These are phyloP conservation scores for Arachis monticola DNA, from an alignment of 331 rosid genomes.

Conservation along the genomic window DNA sequence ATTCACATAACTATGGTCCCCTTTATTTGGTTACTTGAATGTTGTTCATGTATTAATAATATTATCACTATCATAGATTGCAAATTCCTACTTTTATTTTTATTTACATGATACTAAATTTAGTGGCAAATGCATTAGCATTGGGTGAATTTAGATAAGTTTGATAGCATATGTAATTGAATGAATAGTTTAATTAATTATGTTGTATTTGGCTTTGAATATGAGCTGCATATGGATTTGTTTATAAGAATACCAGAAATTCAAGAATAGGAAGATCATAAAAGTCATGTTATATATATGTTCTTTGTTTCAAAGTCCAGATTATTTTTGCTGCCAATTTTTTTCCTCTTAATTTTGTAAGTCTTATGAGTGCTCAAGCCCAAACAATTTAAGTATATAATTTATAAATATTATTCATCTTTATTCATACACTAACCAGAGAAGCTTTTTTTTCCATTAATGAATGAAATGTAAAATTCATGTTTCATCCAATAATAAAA, in stretches of 20 bases:
- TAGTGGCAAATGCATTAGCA: conserved; percentile 21
- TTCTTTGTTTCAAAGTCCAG: conserved; percentile 2
- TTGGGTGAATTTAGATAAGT: background rate
- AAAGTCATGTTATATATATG: background rate
- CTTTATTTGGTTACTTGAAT: conserved; percentile 67
- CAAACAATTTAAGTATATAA: no score
- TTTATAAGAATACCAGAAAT: conserved; percentile 7
- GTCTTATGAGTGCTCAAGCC: no score
- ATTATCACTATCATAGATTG: background rate
- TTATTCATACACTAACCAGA: no score
- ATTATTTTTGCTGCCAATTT: conserved; percentile 5
- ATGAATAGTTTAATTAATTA: background rate
- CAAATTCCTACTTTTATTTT: background rate
- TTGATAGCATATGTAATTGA: conserved; percentile 13
- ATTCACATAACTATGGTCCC: conserved; percentile 62
- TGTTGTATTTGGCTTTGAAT: conserved; percentile 1
- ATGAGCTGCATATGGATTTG: conserved; percentile 35
- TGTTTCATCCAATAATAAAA: no score
- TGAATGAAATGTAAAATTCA: no score
- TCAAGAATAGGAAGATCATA: background rate
- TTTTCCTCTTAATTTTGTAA: no score
- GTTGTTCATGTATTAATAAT: background rate
- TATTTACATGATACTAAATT: conserved; percentile 18
- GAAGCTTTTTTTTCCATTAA: no score
- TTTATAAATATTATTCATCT: no score